A percentile compares a stretch with the other conserved stretches of the same genome.
These are phyloP conservation scores for Fomitopsis pulvina DNA, from an alignment of 768 basidiomycete species.

Conservation along the genomic window DNA sequence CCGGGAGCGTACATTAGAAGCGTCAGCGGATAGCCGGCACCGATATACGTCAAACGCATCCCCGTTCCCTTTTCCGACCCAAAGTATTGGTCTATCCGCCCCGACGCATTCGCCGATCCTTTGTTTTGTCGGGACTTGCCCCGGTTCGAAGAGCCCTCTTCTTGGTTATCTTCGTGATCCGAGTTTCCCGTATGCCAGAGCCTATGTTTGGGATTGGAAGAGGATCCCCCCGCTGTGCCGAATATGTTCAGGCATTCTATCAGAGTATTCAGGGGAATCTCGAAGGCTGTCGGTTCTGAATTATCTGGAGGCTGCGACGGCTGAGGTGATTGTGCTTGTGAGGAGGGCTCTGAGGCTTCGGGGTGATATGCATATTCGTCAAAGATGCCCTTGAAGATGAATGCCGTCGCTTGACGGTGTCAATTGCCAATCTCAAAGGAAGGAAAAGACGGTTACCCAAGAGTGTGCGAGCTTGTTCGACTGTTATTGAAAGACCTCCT, in stretches of 20 bases:
- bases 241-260: slow-evolving; percentile 93
- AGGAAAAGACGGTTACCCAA: slow-evolving; percentile 45
- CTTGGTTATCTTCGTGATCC: slow-evolving; percentile 31
- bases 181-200: slow-evolving; percentile 42
- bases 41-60: slow-evolving; percentile 80
- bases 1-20: slow-evolving; percentile 57
- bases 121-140: slow-evolving; percentile 15
- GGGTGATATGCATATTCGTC: slow-evolving; percentile 68
- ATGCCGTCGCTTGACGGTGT: slow-evolving; percentile 67
- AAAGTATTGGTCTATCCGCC: slow-evolving; percentile 55
- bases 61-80: slow-evolving; percentile 64
- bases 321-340: slow-evolving; percentile 9
- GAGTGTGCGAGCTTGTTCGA: slow-evolving; percentile 80
- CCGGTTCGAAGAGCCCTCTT: slow-evolving; percentile 19
- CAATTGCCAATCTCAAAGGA: not conserved
- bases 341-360: slow-evolving; percentile 22
- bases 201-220: slow-evolving; percentile 33
- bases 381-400: slow-evolving; percentile 71
- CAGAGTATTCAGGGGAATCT: slow-evolving; percentile 77
- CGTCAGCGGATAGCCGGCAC: slow-evolving; percentile 71
- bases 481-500: slow-evolving; percentile 67
- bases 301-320: slow-evolving; percentile 20
- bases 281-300: slow-evolving; percentile 43
- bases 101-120: slow-evolving; percentile 8
- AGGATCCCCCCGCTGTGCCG: slow-evolving; percentile 58